Percentiles rank a stretch among this genome's conserved stretches.
Conservation (phyloP, 495 filamentous ascomycete species). For the Talaromyces nanjingensis region DNA sequence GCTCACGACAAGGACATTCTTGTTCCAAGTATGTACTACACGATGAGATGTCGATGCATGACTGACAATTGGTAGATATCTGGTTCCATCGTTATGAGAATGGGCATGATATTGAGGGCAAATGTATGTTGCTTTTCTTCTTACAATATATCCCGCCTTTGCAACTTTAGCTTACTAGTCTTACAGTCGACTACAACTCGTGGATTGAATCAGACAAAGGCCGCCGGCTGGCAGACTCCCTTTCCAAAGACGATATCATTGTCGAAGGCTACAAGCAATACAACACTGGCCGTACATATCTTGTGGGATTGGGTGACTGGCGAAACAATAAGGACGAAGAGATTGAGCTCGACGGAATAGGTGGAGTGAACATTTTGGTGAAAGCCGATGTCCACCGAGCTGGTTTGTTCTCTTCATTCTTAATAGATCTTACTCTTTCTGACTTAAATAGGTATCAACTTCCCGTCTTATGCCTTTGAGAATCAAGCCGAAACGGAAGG, state of each 20-base stretch:
- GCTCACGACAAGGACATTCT: constrained; percentile 88
- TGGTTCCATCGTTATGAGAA: constrained; percentile 95
- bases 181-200: constrained; percentile 92
- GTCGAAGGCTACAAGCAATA: constrained; percentile 95
- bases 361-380: constrained; percentile 93
- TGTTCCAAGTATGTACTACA: constrained; percentile 73
- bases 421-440: neutral
- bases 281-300: constrained; percentile 78
- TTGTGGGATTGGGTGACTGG: constrained; percentile 87
- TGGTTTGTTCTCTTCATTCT: constrained; percentile 44
- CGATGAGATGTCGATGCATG: neutral
- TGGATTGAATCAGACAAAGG: constrained; percentile 92
- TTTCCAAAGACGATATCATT: constrained; percentile 74
- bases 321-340: constrained; percentile 83
- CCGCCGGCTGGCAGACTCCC: constrained; percentile 58
- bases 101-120: constrained; percentile 81
- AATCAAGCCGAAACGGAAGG: constrained; percentile 99
- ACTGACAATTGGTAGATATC: constrained; percentile 54
- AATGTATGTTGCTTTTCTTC: constrained; percentile 55
- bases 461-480: constrained; percentile 94
- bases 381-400: constrained; percentile 96
- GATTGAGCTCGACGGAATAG: constrained; percentile 88
- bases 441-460: constrained; percentile 71
- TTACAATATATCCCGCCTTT: neutral
- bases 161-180: neutral